Conservation (phyloP, 768 basidiomycete species). For the Grammothele lineata region DNA sequence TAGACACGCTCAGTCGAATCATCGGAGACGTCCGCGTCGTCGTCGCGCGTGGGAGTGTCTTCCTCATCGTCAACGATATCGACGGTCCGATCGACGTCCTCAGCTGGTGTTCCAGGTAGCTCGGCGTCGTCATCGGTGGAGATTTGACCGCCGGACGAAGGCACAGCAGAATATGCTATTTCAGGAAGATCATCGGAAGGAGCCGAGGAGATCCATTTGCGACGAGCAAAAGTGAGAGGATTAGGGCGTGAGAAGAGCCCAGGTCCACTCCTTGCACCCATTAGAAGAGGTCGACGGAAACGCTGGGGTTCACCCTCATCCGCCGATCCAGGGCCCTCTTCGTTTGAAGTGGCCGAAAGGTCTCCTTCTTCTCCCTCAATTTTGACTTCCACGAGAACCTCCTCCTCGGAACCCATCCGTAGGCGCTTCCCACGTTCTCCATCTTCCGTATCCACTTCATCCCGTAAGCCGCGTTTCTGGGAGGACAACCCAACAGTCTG, state of each 20-base stretch:
- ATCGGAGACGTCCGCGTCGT: slow-evolving; percentile 12
- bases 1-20: slow-evolving; percentile 3
- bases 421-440: slow-evolving; percentile 16
- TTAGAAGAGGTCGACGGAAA: slow-evolving; percentile 13
- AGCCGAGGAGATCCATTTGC: slow-evolving; percentile 26
- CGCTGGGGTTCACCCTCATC: slow-evolving; percentile 13
- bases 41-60: slow-evolving; percentile 8
- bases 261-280: slow-evolving; percentile 9
- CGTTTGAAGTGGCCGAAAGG: slow-evolving; percentile 12
- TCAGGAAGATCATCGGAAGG: slow-evolving; percentile 12
- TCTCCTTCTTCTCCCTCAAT: slow-evolving; percentile 16
- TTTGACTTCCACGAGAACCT: slow-evolving; percentile 6
- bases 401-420: slow-evolving; percentile 5
- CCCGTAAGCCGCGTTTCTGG: too few relatives aligned
- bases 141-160: slow-evolving; percentile 11
- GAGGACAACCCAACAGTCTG: too few relatives aligned
- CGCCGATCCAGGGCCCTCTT: slow-evolving; percentile 3
- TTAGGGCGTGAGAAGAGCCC: slow-evolving; percentile 26
- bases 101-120: slow-evolving; percentile 1
- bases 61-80: slow-evolving; percentile 7
- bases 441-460: slow-evolving; percentile 9
- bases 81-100: neutral
- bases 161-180: too few relatives aligned
- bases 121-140: slow-evolving; percentile 18
- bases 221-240: slow-evolving; percentile 30